Base-by-base conservation (phyloP, 352 stramenopile species). In the Thalassiosira exigua region DNA sequence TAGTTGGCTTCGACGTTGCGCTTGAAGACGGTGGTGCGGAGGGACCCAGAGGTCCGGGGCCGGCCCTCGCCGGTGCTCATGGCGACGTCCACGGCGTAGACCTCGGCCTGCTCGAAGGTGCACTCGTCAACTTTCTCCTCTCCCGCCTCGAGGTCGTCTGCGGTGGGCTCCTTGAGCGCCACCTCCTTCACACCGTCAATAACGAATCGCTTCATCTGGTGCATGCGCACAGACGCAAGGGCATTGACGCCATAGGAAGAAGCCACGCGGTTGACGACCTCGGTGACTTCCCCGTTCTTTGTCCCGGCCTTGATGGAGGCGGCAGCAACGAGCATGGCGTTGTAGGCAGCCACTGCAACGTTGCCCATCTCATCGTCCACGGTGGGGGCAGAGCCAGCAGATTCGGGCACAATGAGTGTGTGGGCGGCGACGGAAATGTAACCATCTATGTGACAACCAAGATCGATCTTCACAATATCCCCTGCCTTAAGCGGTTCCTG, bases 401-500 rank as follows among this genome's bases (percentile, higher is more conserved):
- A 64, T 33, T 81, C 81, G 7, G 90, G 90, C n/a, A 99, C 96
- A 26, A 99, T 94, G 21, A 95, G 86, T 46, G 97, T 99, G 91
- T 99, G 97, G 5, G 97, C 97, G 11, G 97, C 96, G 4, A 99
- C 95, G 19, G 97, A 96, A 78, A 99, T 98, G 94, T 98, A 99
- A 67, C 97, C 97, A 82, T 99, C 97, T 81, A 99, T 98, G 93
- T 99, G 97, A 86, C 96, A 99, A 59, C 97, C 98, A 46, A 99
- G 84, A 91, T 99, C 98, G 73, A 98, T 89, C 84, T 98, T 98
- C 7, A 98, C 94, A 59, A 97, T 86, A 84, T 98, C 95, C 39
- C 94, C 94, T 3, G 75, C 90, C 66, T 94, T 91, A 17, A 98
- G 74, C 50, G 82, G 74, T 71, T 84, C 61, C 88, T 91, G 44